Conservation (phyloP, 495 filamentous ascomycete genomes). For the Cercophora scortea region DNA sequence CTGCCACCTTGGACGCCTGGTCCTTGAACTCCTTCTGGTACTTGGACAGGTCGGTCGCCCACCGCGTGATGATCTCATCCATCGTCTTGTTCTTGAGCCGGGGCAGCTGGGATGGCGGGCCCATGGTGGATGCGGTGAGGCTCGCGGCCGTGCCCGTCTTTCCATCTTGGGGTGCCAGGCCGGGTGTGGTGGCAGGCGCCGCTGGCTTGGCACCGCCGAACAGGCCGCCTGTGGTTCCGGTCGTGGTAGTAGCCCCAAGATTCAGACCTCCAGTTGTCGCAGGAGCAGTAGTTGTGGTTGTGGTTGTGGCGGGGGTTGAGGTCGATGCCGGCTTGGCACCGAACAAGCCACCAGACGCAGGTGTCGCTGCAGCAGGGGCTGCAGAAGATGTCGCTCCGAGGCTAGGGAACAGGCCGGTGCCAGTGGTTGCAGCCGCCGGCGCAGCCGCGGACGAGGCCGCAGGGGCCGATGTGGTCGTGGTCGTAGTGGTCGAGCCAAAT, state of each 20-base stretch:
- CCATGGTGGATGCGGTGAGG: slow-evolving; percentile 64
- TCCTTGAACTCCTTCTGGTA: slow-evolving; percentile 93
- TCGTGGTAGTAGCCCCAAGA: neutral
- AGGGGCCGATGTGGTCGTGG: neutral
- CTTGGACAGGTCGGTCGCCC: slow-evolving; percentile 89
- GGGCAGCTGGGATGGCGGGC: slow-evolving; percentile 72
- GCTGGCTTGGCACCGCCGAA: neutral
- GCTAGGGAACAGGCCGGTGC: slow-evolving; percentile 7
- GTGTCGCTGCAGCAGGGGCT: neutral
- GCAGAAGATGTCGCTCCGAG: neutral
- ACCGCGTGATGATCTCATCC: slow-evolving; percentile 98
- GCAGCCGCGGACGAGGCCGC: slow-evolving; percentile 6
- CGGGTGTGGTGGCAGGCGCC: slow-evolving; percentile 6
- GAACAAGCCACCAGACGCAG: neutral
- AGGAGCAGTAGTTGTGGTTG: neutral
- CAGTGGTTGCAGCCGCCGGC: neutral
- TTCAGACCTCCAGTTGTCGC: neutral
- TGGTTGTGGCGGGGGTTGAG: slow-evolving; percentile 6
- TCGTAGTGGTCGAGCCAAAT: slow-evolving; percentile 9
- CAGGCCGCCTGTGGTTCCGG: neutral
- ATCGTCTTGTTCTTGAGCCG: slow-evolving; percentile 97
- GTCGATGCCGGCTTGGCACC: neutral
- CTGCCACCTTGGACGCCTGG: slow-evolving; percentile 76
- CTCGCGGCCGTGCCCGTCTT: slow-evolving; percentile 24
- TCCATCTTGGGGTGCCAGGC: slow-evolving; percentile 8